Evolutionary conservation across 306 rosid species (phyloP).

Genomic region (Glycine latifolia): DNA sequence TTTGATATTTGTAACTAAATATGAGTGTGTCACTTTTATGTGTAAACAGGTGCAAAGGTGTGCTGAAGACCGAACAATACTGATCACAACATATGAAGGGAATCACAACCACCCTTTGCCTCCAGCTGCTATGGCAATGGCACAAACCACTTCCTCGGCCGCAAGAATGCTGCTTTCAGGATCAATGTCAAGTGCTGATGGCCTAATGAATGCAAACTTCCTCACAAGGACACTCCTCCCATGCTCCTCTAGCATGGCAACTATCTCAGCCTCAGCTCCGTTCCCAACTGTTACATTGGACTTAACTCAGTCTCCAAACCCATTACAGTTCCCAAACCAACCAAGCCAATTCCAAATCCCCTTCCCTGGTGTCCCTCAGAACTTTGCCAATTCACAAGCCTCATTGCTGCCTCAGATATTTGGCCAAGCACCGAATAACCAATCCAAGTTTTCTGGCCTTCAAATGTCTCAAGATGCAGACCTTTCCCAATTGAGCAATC

Average conservation of each 20-base stretch:
- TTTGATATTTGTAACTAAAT: not conserved
- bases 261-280: slow-evolving; percentile 95
- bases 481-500: slow-evolving; percentile 41
- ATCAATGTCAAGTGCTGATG: slow-evolving; percentile 81
- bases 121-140: slow-evolving; percentile 92
- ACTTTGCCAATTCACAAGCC: slow-evolving; percentile 43
- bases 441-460: slow-evolving; percentile 83
- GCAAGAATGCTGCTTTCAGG: slow-evolving; percentile 84
- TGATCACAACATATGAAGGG: slow-evolving; percentile 90
- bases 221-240: slow-evolving; percentile 76
- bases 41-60: slow-evolving; percentile 84
- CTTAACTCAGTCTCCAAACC: slow-evolving; percentile 75
- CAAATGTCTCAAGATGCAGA: slow-evolving; percentile 71
- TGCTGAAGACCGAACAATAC: slow-evolving; percentile 80
- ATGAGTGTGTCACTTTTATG: not conserved
- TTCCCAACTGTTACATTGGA: slow-evolving; percentile 95
- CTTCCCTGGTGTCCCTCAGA: slow-evolving; percentile 51
- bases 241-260: slow-evolving; percentile 86
- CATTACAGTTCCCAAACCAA: slow-evolving; percentile 60
- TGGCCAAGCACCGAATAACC: slow-evolving; percentile 69
- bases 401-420: slow-evolving; percentile 71
- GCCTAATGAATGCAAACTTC: slow-evolving; percentile 79
- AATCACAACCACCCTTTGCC: slow-evolving; percentile 92
- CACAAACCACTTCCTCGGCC: slow-evolving; percentile 78
- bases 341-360: slow-evolving; percentile 62